These are phyloP conservation scores for Termitomyces bulborhizus DNA, from an alignment of 768 basidiomycete species.

Conservation along the genomic window DNA sequence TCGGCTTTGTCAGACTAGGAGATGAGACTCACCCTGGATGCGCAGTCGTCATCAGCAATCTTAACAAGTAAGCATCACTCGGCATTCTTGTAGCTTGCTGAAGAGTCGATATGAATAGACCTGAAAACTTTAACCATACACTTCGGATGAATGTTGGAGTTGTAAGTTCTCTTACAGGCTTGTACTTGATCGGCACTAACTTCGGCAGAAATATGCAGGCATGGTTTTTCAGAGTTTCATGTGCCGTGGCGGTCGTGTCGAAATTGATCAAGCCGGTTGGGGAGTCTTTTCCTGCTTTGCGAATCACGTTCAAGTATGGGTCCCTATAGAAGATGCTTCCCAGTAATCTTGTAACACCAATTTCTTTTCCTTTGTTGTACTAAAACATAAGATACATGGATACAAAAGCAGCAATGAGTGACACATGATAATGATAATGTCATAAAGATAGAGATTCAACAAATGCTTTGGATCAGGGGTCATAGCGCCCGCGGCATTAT, in stretches of 20 bases:
- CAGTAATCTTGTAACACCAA: neutral
- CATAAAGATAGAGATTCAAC: too few relatives aligned
- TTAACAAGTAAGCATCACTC: conserved; percentile 26
- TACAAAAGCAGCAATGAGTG: neutral
- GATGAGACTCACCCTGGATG: conserved; percentile 51
- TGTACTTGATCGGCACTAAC: neutral
- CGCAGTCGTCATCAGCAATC: conserved; percentile 67
- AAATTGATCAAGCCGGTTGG: conserved; percentile 54
- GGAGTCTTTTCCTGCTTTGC: conserved; percentile 56
- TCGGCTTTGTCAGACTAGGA: conserved; percentile 74
- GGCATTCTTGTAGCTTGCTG: neutral
- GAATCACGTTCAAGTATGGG: conserved; percentile 58
- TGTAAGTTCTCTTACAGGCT: conserved; percentile 31
- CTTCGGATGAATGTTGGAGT: conserved; percentile 64
- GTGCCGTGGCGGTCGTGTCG: conserved; percentile 35
- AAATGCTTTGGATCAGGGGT: neutral
- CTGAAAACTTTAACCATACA: conserved; percentile 30
- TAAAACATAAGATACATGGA: neutral
- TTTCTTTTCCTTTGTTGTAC: neutral
- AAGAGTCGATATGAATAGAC: conserved; percentile 12
- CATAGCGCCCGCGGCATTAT: conserved; percentile 5
- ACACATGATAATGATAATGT: neutral
- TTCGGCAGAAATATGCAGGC: conserved; percentile 26
- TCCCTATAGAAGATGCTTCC: conserved; percentile 12
- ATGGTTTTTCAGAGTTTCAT: conserved; percentile 44